Evolutionary conservation across 2,329 filamentous ascomycete species (phyloP).

Genomic region (Paecilomyces dactylethromorphus): DNA sequence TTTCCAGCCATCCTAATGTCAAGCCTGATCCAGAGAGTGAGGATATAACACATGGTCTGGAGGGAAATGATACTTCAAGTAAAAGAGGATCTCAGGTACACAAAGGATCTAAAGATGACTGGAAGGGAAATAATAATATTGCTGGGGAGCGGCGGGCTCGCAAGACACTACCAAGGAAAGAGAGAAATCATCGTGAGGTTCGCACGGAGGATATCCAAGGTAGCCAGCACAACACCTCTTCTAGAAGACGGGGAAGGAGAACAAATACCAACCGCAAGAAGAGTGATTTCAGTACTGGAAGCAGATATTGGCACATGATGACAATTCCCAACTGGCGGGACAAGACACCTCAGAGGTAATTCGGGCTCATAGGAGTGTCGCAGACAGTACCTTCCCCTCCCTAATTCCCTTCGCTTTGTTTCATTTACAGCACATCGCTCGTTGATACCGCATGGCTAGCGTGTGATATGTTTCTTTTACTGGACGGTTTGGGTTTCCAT

Average conservation of each 20-base stretch:
- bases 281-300: slow-evolving; percentile 6
- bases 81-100: neutral
- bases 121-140: neutral
- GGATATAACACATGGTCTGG: neutral
- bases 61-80: neutral
- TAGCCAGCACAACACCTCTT: slow-evolving; percentile 26
- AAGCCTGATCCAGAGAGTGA: neutral
- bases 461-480: too few relatives aligned
- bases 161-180: neutral
- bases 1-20: neutral
- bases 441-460: neutral
- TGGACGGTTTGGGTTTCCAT: too few relatives aligned
- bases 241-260: slow-evolving; percentile 27
- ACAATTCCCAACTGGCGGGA: slow-evolving; percentile 11
- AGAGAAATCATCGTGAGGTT: neutral
- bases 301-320: slow-evolving; percentile 14
- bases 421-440: neutral
- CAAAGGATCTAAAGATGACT: neutral
- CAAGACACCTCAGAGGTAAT: slow-evolving; percentile 3
- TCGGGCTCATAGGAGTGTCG: neutral
- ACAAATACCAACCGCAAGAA: slow-evolving; percentile 25
- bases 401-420: neutral
- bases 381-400: neutral
- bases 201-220: neutral
- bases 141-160: neutral